Evolutionary conservation across 129 eudicot species (phyloP).

Genomic region (sunflower (Helianthus annuus)): DNA sequence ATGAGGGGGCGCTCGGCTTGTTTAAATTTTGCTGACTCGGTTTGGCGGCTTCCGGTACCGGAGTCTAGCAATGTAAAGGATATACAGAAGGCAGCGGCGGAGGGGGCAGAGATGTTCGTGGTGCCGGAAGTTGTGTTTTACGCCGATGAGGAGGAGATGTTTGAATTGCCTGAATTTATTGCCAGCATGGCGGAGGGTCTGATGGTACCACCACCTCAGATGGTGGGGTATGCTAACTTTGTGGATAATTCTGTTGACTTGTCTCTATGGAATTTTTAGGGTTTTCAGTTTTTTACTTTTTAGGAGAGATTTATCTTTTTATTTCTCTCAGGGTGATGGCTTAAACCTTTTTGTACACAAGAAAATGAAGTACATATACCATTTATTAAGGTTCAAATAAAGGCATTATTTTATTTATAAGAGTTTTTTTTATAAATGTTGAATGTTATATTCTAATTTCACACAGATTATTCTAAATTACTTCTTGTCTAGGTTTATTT

Average conservation of each 20-base stretch:
- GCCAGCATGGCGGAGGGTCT: constrained; percentile 66
- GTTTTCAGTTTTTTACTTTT: neutral
- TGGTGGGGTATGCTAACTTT: constrained; percentile 11
- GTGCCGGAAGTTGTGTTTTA: constrained; percentile 21
- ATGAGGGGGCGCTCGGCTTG: constrained; percentile 66
- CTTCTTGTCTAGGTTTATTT: no score
- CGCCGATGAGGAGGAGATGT: constrained; percentile 59
- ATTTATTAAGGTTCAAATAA: no score
- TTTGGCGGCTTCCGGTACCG: constrained; percentile 66
- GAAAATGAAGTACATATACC: no score
- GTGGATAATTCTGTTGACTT: constrained; percentile 40
- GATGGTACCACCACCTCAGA: constrained; percentile 63
- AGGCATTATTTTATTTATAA: no score
- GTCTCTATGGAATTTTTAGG: constrained; percentile 53
- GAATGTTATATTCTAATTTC: no score
- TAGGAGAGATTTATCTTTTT: neutral
- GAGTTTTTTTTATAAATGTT: no score
- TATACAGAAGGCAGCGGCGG: constrained; percentile 75
- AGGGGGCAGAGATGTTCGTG: constrained; percentile 14
- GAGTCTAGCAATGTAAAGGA: constrained; percentile 50
- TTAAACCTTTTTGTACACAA: no score
- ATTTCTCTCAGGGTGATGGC: neutral
- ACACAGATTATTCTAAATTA: no score
- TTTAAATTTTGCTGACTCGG: constrained; percentile 71
- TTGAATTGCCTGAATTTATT: constrained; percentile 56